Conservation (phyloP, 495 filamentous ascomycete species). For the Tetracladium setigerum region DNA sequence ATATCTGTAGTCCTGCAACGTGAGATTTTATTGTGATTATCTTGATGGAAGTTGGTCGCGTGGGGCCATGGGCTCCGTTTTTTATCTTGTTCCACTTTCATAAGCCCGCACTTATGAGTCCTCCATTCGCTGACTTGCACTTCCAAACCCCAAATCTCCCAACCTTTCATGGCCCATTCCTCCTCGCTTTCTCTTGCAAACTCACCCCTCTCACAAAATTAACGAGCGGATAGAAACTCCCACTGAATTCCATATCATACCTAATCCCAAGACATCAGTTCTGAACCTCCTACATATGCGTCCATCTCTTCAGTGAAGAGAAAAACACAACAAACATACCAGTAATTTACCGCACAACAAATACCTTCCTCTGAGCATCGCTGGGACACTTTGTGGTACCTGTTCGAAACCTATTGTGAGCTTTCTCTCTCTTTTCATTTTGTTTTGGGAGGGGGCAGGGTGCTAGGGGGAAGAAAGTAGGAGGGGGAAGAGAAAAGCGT, state of each 20-base stretch:
- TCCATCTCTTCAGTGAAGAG: background rate
- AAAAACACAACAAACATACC: constrained; percentile 36
- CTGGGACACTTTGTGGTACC: constrained; percentile 68
- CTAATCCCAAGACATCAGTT: constrained; percentile 23
- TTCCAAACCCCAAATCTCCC: no score
- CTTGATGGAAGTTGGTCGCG: no score
- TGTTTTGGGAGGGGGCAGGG: no score
- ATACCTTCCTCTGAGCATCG: constrained; percentile 52
- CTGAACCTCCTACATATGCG: background rate
- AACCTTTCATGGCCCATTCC: background rate
- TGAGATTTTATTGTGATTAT: no score
- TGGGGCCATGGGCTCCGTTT: no score
- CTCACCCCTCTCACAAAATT: constrained; percentile 39
- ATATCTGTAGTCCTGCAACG: no score
- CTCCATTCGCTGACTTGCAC: no score
- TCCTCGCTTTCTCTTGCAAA: constrained; percentile 1
- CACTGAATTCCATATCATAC: constrained; percentile 64
- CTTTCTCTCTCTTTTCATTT: background rate
- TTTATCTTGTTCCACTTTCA: no score
- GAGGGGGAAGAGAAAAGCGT: constrained; percentile 16
- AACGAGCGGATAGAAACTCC: constrained; percentile 48
- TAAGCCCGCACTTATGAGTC: no score
- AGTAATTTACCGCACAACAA: constrained; percentile 72
- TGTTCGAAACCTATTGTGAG: constrained; percentile 14
- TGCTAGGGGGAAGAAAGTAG: no score